These are phyloP conservation scores for Parmelia sp. DNA, from an alignment of 495 filamentous ascomycete species.

Conservation along the genomic window DNA sequence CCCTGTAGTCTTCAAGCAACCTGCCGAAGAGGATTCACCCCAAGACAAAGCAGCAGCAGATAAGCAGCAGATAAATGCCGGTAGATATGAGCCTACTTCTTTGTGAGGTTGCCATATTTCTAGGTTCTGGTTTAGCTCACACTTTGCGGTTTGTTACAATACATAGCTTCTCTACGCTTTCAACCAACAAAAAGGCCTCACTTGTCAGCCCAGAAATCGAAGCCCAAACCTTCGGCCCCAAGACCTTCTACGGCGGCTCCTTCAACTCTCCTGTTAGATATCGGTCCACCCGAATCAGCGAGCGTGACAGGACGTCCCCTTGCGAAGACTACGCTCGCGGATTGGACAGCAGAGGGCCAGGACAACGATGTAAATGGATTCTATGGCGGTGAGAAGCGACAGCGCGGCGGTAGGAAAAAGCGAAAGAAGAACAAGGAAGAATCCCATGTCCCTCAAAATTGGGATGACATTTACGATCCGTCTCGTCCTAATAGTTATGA, in stretches of 20 bases:
- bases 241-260: conserved; percentile 20
- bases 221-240: conserved; percentile 48
- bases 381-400: conserved; percentile 57
- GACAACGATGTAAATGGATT: conserved; percentile 67
- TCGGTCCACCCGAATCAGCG: neutral
- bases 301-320: conserved; percentile 20
- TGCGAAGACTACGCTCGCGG: conserved; percentile 65
- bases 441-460: conserved; percentile 59
- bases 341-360: conserved; percentile 68
- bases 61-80: conserved; percentile 66
- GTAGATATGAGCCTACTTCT: conserved; percentile 47
- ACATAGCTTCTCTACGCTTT: conserved; percentile 69
- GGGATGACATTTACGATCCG: conserved; percentile 92
- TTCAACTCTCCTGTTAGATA: conserved; percentile 25
- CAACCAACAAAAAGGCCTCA: conserved; percentile 81
- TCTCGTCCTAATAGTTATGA: conserved; percentile 77
- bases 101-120: conserved; percentile 22
- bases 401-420: conserved; percentile 79
- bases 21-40: conserved; percentile 41
- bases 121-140: conserved; percentile 44
- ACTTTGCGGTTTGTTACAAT: conserved; percentile 33
- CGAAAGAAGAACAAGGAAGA: conserved; percentile 72
- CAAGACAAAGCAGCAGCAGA: conserved; percentile 55
- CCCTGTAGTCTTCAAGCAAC: conserved; percentile 69
- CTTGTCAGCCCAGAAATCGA: conserved; percentile 59